Conservation (phyloP, 2,329 filamentous ascomycete species). For the Cladosporium sp. region DNA sequence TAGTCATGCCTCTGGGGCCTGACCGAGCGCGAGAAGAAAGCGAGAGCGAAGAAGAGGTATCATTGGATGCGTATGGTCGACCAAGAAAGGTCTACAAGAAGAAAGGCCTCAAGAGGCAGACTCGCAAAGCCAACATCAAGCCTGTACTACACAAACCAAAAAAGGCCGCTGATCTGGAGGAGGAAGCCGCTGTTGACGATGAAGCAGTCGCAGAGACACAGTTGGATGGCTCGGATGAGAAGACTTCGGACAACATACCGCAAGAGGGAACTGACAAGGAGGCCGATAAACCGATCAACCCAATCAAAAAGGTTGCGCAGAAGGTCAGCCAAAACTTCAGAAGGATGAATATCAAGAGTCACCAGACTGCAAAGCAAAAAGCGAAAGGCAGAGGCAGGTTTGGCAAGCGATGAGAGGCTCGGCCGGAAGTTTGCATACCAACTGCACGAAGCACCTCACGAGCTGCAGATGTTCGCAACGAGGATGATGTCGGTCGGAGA, state of each 20-base stretch:
- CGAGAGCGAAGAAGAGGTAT: slow-evolving; percentile 55
- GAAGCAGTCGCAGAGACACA: slow-evolving; percentile 23
- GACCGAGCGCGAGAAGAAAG: slow-evolving; percentile 45
- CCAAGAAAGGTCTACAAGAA: slow-evolving; percentile 66
- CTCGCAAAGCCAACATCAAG: slow-evolving; percentile 58
- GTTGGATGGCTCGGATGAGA: not conserved
- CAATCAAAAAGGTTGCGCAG: slow-evolving; percentile 36
- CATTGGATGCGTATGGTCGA: slow-evolving; percentile 52
- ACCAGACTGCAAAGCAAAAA: slow-evolving; percentile 39
- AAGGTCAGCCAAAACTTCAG: slow-evolving; percentile 48
- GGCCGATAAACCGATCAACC: not conserved
- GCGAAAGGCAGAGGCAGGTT: slow-evolving; percentile 36
- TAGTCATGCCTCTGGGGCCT: slow-evolving; percentile 42
- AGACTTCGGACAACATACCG: not conserved
- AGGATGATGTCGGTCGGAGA: not conserved
- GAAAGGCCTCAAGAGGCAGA: slow-evolving; percentile 77
- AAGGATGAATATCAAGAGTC: slow-evolving; percentile 48
- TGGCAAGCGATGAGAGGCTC: slow-evolving; percentile 23
- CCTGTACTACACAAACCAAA: slow-evolving; percentile 30
- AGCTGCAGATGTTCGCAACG: not conserved
- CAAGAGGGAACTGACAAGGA: not conserved
- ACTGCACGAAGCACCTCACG: not conserved
- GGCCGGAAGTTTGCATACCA: not conserved
- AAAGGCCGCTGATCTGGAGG: slow-evolving; percentile 23
- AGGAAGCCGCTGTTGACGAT: slow-evolving; percentile 3